These are phyloP conservation scores for Umbilicus rupestris DNA, from an alignment of 164 flowering plant species.

Conservation along the genomic window DNA sequence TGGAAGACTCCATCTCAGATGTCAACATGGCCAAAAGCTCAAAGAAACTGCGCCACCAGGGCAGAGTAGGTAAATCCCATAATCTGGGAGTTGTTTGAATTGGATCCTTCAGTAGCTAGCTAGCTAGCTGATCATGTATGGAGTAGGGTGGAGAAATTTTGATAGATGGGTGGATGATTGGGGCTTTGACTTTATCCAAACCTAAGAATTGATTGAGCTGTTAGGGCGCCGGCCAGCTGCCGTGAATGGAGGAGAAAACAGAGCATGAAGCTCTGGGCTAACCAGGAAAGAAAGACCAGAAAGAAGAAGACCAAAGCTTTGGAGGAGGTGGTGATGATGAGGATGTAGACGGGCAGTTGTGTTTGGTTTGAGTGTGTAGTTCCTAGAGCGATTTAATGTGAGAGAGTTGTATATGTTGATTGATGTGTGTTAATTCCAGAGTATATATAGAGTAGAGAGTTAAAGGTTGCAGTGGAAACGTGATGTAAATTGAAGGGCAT, in stretches of 20 bases:
- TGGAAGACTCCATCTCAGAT: constrained; percentile 18
- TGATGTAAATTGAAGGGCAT: constrained; percentile 5
- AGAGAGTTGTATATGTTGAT: background rate
- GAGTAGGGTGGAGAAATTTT: background rate
- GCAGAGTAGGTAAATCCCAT: background rate
- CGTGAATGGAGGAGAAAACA: too few species aligned
- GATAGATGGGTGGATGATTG: too few species aligned
- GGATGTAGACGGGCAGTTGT: background rate
- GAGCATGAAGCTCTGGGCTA: too few species aligned
- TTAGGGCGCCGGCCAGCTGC: too few species aligned
- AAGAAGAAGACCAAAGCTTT: background rate
- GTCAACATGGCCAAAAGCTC: background rate
- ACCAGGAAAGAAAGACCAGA: background rate
- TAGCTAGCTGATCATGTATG: background rate
- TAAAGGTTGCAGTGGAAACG: background rate
- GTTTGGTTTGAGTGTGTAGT: background rate
- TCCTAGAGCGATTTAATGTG: background rate
- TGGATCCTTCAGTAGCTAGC: background rate
- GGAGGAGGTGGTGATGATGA: background rate
- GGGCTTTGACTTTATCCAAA: too few species aligned
- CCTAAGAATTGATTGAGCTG: too few species aligned
- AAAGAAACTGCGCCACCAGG: background rate
- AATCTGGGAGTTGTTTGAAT: background rate
- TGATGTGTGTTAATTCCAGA: background rate
- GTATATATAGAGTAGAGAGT: background rate